Evolutionary conservation across 2,329 filamentous ascomycete genomes (phyloP), one percentile per base, ranked within the genome.

Genomic region (Sclerotinia borealis): DNA sequence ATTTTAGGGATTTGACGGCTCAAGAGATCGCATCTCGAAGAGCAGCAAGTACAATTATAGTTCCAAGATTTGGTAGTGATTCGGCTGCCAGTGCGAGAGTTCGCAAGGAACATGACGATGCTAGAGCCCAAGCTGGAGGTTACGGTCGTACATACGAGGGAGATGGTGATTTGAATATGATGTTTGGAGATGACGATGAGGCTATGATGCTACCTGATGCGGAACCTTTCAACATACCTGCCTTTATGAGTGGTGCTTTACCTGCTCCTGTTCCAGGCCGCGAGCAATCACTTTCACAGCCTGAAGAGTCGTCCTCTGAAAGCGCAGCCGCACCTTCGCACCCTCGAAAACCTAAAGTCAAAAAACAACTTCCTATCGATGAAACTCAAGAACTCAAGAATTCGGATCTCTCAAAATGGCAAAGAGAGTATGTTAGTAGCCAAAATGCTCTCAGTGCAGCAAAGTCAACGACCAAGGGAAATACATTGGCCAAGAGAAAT

Each of bases 401-500:
- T 68, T 75, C 77, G 7, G 83, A 85, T 25, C 74, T 90, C 2
- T 75, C 77, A 1, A 73, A 75, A n/a, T 87, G 85, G 83, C 83
- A 83, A 65, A 75, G 77, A 2, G 76, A 84, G 34, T 90, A 90
- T 66, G 67, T 82, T 1, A 69, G 76, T 13, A 88, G 86, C 67
- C 92, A 91, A 84, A 76, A 74, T 1, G 74, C 75, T 15, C 79
- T 78, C 10, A 70, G 70, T 8, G 76, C 74, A 36, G 71, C 76
- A 25, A 86, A 83, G 67, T 68, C 75, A 76, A 63, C 56, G 7
- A 75, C 78, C 39, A 79, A 76, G 54, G 69, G 76, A 17, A 67
- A 74, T 15, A 72, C 74, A 0, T 76, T 81, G 48, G 84, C 85
- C 2, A 89, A 84, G 74, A 84, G 82, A 70, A 88, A 88, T 64